These are phyloP conservation scores for Chloroidium sp. DNA, from an alignment of 163 green algal genomes.

Conservation along the genomic window DNA sequence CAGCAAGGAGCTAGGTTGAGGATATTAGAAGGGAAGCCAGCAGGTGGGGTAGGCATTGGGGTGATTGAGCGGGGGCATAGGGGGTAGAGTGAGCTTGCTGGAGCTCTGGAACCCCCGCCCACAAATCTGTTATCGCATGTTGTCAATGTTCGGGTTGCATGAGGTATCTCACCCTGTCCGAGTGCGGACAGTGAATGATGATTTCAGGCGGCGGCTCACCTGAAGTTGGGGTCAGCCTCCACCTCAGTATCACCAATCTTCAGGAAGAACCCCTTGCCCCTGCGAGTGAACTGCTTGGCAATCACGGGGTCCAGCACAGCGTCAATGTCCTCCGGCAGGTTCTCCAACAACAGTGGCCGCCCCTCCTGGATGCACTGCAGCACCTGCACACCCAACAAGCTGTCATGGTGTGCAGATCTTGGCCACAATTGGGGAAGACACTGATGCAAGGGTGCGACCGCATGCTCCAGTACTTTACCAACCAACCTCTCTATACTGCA, in stretches of 20 bases:
- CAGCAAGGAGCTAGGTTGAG: too few relatives aligned
- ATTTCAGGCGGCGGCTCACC: slow-evolving; percentile 3
- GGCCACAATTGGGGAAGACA: too few relatives aligned
- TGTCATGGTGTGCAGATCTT: neutral
- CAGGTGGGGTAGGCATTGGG: too few relatives aligned
- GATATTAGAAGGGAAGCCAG: too few relatives aligned
- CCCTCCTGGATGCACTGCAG: slow-evolving; percentile 65
- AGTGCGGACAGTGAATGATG: neutral
- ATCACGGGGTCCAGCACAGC: slow-evolving; percentile 83
- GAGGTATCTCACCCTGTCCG: neutral
- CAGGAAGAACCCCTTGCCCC: slow-evolving; percentile 68
- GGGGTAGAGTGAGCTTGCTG: too few relatives aligned
- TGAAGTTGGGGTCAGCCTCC: slow-evolving; percentile 47
- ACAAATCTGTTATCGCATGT: too few relatives aligned
- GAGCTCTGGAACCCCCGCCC: too few relatives aligned
- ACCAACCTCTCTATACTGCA: too few relatives aligned
- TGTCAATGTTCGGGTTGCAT: neutral
- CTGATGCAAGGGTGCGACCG: too few relatives aligned
- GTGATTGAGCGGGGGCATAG: too few relatives aligned
- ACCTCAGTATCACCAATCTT: slow-evolving; percentile 82
- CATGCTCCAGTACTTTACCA: too few relatives aligned
- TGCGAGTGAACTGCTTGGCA: slow-evolving; percentile 64
- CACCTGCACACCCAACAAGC: slow-evolving; percentile 16
- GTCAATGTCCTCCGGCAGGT: slow-evolving; percentile 79
- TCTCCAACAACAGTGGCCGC: slow-evolving; percentile 81